A percentile compares a stretch with the other conserved stretches of the same genome.
These are phyloP conservation scores for Leccinum obscurum DNA, from an alignment of 768 basidiomycete species.

Conservation along the genomic window DNA sequence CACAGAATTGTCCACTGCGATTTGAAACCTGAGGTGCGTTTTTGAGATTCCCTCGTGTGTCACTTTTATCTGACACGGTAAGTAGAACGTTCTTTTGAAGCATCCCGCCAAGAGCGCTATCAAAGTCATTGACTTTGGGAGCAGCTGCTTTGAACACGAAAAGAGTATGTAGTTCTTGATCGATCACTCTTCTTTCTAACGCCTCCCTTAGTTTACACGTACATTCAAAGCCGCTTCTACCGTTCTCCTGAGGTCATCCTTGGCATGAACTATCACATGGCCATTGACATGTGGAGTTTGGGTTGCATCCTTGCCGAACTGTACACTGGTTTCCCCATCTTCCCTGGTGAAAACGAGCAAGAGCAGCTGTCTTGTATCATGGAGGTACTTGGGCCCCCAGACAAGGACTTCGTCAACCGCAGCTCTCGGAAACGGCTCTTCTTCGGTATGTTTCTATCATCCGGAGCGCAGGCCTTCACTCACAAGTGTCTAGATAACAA, in stretches of 20 bases:
- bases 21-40: conserved; percentile 90
- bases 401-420: conserved; percentile 91
- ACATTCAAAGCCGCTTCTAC: conserved; percentile 99
- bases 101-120: conserved; percentile 96
- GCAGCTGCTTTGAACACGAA: conserved; percentile 97
- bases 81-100: conserved; percentile 87
- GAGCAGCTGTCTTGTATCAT: conserved; percentile 98
- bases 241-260: conserved; percentile 99
- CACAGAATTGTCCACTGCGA: conserved; percentile 99
- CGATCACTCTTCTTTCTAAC: conserved; percentile 6
- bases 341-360: conserved; percentile 98
- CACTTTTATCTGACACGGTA: conserved; percentile 5
- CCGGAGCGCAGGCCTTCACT: conserved; percentile 2
- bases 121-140: conserved; percentile 99
- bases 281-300: conserved; percentile 99
- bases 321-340: conserved; percentile 97
- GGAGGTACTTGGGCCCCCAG: conserved; percentile 96
- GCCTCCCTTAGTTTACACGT: conserved; percentile 81
- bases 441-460: conserved; percentile 65
- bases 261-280: conserved; percentile 99
- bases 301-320: conserved; percentile 98
- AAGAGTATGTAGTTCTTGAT: conserved; percentile 69
- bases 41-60: background rate
- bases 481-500: conserved; percentile 66
- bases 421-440: conserved; percentile 94